Evolutionary conservation across 805 yeast genomes (phyloP).

Genomic region (Brettanomyces nanus): DNA sequence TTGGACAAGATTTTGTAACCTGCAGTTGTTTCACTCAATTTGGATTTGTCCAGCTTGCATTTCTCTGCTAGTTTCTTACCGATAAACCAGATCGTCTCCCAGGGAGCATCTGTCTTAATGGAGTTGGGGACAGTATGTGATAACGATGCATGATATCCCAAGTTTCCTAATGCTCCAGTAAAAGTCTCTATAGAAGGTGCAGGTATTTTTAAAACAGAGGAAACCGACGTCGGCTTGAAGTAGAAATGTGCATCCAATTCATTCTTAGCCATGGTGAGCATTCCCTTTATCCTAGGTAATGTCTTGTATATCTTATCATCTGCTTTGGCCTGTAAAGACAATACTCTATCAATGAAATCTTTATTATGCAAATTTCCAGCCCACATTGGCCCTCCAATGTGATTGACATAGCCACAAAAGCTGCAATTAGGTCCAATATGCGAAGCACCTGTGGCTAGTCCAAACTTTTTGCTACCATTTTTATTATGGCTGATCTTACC

Average conservation of each 20-base stretch:
- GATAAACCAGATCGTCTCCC: slow-evolving; percentile 68
- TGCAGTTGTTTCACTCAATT: slow-evolving; percentile 40
- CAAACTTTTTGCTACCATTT: slow-evolving; percentile 34
- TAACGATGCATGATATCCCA: slow-evolving; percentile 74
- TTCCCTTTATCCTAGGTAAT: slow-evolving; percentile 77
- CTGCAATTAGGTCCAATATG: slow-evolving; percentile 54
- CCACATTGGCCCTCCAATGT: slow-evolving; percentile 97
- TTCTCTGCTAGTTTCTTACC: slow-evolving; percentile 53
- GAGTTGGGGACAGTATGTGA: slow-evolving; percentile 87
- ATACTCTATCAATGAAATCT: slow-evolving; percentile 56
- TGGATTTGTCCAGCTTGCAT: slow-evolving; percentile 32
- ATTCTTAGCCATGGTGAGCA: slow-evolving; percentile 74
- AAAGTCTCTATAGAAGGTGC: slow-evolving; percentile 72
- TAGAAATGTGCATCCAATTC: slow-evolving; percentile 76
- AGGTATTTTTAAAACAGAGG: slow-evolving; percentile 70
- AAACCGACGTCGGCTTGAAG: slow-evolving; percentile 68
- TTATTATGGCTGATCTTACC: slow-evolving; percentile 46
- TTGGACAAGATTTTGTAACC: slow-evolving; percentile 52
- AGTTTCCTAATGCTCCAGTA: slow-evolving; percentile 73
- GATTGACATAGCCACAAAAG: slow-evolving; percentile 62
- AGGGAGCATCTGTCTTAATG: slow-evolving; percentile 85
- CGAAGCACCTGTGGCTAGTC: slow-evolving; percentile 48
- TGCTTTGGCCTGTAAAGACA: slow-evolving; percentile 36
- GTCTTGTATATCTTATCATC: slow-evolving; percentile 65
- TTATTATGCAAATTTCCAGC: slow-evolving; percentile 68